Percentiles rank a stretch among this genome's conserved stretches.
phyloP scores from a whole-genome alignment of 2,329 filamentous ascomycete species.

The Biscogniauxia sp. region DNA sequence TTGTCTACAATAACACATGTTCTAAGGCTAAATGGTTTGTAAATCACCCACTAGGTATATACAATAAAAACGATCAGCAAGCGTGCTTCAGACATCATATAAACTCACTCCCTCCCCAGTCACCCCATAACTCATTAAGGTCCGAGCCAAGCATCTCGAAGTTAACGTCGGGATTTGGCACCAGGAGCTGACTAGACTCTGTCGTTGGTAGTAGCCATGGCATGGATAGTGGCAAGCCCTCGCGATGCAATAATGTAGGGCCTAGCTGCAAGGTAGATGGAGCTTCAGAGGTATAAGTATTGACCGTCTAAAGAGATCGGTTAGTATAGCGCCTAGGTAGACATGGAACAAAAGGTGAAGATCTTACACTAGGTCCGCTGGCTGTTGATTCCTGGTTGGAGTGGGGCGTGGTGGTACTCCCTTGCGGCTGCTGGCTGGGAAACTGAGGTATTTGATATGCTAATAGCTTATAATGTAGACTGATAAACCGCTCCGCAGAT shows the following conservation, averaged over 20 bases:
- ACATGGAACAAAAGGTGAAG: background rate
- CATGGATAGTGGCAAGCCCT: constrained; percentile 29
- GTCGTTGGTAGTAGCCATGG: constrained; percentile 33
- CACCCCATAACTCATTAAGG: constrained; percentile 55
- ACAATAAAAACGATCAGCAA: background rate
- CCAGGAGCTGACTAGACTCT: constrained; percentile 33
- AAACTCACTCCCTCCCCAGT: constrained; percentile 30
- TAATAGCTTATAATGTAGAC: constrained; percentile 55
- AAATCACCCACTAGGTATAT: background rate
- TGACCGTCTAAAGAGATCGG: constrained; percentile 37
- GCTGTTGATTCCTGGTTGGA: constrained; percentile 20
- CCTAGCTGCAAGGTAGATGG: constrained; percentile 20
- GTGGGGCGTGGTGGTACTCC: constrained; percentile 21
- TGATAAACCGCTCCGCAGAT: constrained; percentile 58
- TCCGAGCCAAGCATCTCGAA: constrained; percentile 53
- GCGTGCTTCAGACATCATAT: constrained; percentile 4
- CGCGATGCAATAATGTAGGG: constrained; percentile 22
- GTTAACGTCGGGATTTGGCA: constrained; percentile 52
- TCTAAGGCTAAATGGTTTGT: background rate
- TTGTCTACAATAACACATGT: background rate
- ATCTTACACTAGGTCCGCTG: constrained; percentile 33
- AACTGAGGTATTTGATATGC: constrained; percentile 51
- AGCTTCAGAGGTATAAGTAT: constrained; percentile 39
- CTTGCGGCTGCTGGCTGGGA: constrained; percentile 30
- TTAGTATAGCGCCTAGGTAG: constrained; percentile 23